A percentile compares a stretch with the other conserved stretches of the same genome.
phyloP scores from a whole-genome alignment of 208 protist genomes.

The Acanthamoeba royreba region DNA sequence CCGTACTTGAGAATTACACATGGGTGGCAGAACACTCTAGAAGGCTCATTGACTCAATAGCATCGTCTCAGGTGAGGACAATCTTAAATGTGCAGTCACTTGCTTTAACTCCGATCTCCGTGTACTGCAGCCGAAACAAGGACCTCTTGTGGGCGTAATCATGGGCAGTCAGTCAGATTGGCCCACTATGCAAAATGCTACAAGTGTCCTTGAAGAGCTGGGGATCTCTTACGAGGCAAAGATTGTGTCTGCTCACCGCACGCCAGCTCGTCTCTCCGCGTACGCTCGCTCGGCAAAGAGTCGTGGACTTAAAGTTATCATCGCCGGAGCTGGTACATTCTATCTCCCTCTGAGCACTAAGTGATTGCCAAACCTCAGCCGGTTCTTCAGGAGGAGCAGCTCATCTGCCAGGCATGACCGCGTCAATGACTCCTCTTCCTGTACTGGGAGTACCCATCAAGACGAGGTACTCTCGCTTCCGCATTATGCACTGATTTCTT shows the following conservation, averaged over 20 bases:
- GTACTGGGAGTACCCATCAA: constrained; percentile 84
- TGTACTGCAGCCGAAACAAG: neutral
- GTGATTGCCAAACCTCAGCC: no score
- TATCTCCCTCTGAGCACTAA: no score
- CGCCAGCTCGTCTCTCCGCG: constrained; percentile 75
- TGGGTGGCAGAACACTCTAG: neutral
- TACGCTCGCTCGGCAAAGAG: constrained; percentile 62
- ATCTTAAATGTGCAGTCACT: no score
- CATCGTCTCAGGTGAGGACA: no score
- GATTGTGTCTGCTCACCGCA: constrained; percentile 84
- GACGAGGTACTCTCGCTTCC: constrained; percentile 6
- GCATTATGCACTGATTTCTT: no score
- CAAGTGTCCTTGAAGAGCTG: constrained; percentile 69
- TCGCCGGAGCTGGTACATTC: constrained; percentile 68
- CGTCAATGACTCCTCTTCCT: constrained; percentile 80
- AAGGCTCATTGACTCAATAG: neutral
- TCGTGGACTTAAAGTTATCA: constrained; percentile 64
- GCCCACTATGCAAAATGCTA: constrained; percentile 73
- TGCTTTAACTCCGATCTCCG: no score
- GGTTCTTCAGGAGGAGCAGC: constrained; percentile 70
- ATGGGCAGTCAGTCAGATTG: constrained; percentile 85
- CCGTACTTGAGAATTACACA: neutral
- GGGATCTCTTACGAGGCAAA: constrained; percentile 78
- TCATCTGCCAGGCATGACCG: constrained; percentile 83
- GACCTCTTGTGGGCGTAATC: constrained; percentile 79